Evolutionary conservation across 2,329 filamentous ascomycete genomes (phyloP).

Genomic region (Lasiodiplodia sp.): DNA sequence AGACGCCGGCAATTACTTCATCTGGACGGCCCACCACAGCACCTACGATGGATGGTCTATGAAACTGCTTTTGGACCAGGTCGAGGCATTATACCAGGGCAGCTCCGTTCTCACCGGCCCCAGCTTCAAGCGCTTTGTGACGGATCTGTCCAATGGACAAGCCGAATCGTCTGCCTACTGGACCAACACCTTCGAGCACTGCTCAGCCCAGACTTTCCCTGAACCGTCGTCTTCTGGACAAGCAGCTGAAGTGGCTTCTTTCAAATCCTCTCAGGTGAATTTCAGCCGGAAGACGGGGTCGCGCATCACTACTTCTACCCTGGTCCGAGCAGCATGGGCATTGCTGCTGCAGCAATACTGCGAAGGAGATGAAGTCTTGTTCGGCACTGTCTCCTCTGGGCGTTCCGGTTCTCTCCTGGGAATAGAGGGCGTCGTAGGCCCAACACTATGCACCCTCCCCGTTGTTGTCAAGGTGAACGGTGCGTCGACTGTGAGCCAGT

Average conservation of each 20-base stretch:
- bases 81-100: slow-evolving; percentile 37
- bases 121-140: too few relatives aligned
- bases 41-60: slow-evolving; percentile 51
- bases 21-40: slow-evolving; percentile 51
- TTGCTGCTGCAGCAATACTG: slow-evolving; percentile 40
- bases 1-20: slow-evolving; percentile 38
- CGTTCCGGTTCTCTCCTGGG: slow-evolving; percentile 45
- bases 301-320: slow-evolving; percentile 33
- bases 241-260: slow-evolving; percentile 10
- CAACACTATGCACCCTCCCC: slow-evolving; percentile 49
- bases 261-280: too few relatives aligned
- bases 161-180: slow-evolving; percentile 42
- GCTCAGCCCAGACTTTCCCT: slow-evolving; percentile 39
- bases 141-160: slow-evolving; percentile 38
- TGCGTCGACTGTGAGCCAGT: slow-evolving; percentile 36
- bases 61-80: slow-evolving; percentile 40
- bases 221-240: slow-evolving; percentile 43
- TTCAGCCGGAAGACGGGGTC: slow-evolving; percentile 45
- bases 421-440: slow-evolving; percentile 45
- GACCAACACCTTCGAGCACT: slow-evolving; percentile 37
- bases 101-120: too few relatives aligned
- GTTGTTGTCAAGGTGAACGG: slow-evolving; percentile 43
- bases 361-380: slow-evolving; percentile 40
- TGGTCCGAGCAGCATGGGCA: slow-evolving; percentile 45
- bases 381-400: slow-evolving; percentile 47